Conservation (phyloP, 2,329 filamentous ascomycete species). For the Cladosporium austrohemisphaericum region DNA sequence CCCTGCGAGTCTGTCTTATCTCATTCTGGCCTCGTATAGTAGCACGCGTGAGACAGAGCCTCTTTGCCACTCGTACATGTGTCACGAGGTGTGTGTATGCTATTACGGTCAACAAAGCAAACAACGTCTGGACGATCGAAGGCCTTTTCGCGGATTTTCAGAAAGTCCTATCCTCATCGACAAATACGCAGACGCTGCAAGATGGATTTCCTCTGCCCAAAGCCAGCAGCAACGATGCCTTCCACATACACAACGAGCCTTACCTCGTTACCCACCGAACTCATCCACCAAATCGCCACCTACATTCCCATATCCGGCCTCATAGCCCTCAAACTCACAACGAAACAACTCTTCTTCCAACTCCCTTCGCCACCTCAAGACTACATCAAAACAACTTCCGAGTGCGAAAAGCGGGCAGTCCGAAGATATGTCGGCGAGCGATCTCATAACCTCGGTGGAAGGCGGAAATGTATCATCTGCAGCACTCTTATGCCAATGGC, state of each 20-base stretch:
- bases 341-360: slow-evolving; percentile 29
- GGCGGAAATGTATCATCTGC: slow-evolving; percentile 27
- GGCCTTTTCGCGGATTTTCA: too few relatives aligned
- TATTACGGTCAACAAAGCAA: too few relatives aligned
- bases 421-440: slow-evolving; percentile 25
- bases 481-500: slow-evolving; percentile 14
- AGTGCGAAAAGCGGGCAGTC: slow-evolving; percentile 25
- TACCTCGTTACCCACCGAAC: slow-evolving; percentile 35
- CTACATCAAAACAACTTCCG: slow-evolving; percentile 20
- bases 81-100: too few relatives aligned
- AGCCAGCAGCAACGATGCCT: neutral
- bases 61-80: too few relatives aligned
- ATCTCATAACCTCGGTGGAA: slow-evolving; percentile 18
- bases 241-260: slow-evolving; percentile 3
- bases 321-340: slow-evolving; percentile 38
- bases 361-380: slow-evolving; percentile 18
- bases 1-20: too few relatives aligned
- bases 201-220: too few relatives aligned
- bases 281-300: slow-evolving; percentile 32
- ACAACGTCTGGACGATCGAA: too few relatives aligned
- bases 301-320: slow-evolving; percentile 36
- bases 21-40: too few relatives aligned
- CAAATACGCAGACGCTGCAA: too few relatives aligned
- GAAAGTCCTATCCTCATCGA: neutral
- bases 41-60: too few relatives aligned